Evolutionary conservation across 148 eudicot species (phyloP), one percentile per base, ranked within the genome.

Genomic region (Vaccinium vitisidaea): DNA sequence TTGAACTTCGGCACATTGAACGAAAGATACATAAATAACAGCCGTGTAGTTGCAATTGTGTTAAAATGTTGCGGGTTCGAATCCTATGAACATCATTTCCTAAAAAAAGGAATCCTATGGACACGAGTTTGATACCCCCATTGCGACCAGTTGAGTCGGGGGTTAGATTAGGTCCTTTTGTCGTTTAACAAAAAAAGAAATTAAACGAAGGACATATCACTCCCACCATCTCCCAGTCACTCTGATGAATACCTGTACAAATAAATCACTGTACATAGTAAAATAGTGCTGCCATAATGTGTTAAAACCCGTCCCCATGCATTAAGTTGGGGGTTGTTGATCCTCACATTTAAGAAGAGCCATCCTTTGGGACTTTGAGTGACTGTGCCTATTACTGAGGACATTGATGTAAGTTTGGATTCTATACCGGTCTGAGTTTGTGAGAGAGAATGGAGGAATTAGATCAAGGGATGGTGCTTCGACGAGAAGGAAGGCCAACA

Each of bases 391-490:
- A 82, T 92, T 92, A 75, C 88, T 93, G 61, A 95, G 89, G 55
- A 90, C 90, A 84, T 87, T 90, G 21, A 93, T 89, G 88, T 94
- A 94, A 52, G 82, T 92, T 61, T 89, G 88, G 78, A 94, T 88
- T 86, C 98, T 89, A 79, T 87, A 86, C 13, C 95, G 89, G 79
- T 94, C 98, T 8, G 94, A 91, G 86, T 85, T 91, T 48, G 93
- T 94, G 36, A 94, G 93, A 52, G 95, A 85, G 88, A 94, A 94
- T 12, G 98, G 95, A 82, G 98, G 98, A 86, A 92, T 91, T 15
- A 94, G 82, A 82, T 91, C 84, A 78, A 94, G 92, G 10, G 89
- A 92, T n/a, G 95, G 93, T 71, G 93, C 98, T 86, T 94, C 98
- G 54, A 87, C 91, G 18, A 90, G 90, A 83, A 94, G 92, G 86